A percentile compares a stretch with the other conserved stretches of the same genome.
Conservation (phyloP, 163 green algal species). For the Coccomyxa subellipsoidea region DNA sequence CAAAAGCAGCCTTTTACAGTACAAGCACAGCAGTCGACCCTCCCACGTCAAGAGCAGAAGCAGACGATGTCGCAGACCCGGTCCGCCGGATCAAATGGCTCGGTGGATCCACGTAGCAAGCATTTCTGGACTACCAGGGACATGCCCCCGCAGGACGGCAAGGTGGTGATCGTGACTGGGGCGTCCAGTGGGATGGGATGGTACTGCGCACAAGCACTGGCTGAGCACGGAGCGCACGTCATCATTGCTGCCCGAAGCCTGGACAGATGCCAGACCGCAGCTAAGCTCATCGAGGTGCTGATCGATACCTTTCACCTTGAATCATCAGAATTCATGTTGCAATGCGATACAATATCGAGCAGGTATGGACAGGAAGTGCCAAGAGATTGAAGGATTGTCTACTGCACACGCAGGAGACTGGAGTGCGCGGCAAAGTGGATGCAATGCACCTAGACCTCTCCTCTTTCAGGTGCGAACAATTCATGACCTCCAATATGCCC, state of each 20-base stretch:
- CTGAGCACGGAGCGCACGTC: conserved; percentile 19
- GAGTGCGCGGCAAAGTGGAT: conserved; percentile 16
- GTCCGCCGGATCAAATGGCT: neutral
- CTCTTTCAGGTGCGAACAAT: conserved; percentile 20
- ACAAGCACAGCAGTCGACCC: neutral
- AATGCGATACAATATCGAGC: neutral
- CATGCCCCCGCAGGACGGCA: neutral
- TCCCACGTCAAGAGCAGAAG: neutral
- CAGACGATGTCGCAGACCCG: neutral
- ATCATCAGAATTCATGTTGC: neutral
- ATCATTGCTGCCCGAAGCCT: conserved; percentile 22
- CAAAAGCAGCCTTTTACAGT: neutral
- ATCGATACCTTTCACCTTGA: neutral
- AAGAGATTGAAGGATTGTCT: neutral
- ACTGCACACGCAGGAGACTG: neutral
- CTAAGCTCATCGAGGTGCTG: neutral
- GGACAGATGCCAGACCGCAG: neutral
- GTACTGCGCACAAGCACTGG: conserved; percentile 15
- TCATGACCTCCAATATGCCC: neutral
- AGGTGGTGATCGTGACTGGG: neutral
- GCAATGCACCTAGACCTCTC: conserved; percentile 29
- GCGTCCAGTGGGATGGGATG: neutral
- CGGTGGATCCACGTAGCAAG: neutral
- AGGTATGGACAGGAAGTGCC: neutral
- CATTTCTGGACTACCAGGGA: conserved; percentile 3